Base-by-base conservation (phyloP, 129 eudicot species). In the Flaveria ramosissima region DNA sequence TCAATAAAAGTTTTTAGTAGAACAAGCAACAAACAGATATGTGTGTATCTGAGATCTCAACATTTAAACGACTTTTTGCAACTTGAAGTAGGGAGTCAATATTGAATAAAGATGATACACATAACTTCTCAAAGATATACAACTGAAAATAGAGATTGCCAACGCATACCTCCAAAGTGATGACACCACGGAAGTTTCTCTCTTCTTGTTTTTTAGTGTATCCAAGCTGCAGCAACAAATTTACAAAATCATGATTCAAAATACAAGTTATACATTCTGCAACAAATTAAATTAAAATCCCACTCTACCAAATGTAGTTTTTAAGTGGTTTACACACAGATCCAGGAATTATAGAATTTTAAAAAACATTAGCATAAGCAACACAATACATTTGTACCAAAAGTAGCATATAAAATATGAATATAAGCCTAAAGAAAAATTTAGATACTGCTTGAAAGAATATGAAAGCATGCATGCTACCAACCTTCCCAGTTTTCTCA, bases 201-300 rank as follows among this genome's bases (percentile, higher is more conserved):
- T 95, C 99, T 88, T 95, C 99, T 82, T 89, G 97, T 68, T 95
- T 95, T 61, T 91, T 95, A 48, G 99, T 95, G 87, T 95, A 95
- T 36, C 99, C 99, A 84, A 95, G 99, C 99, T 95, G 96, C 84
- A 87, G 10, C 1, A n/a, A 36, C 69, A 7, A 2, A 36, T 39
- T 66, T 66, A 66, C 48, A 66, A 36, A n/a, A 39, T 9, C 50
- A 66, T 77, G 53, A 76, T 76, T 76, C 17, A 14, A 6, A 47
- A 30, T 75, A 17, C 39, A 75, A 63, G 27, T 47, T 30, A 75
- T 30, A 30, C 7, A 26, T 45, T 46, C 7, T 27, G 27, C 26
- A 27, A 50, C 1, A 71, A 27, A 0, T 48, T 16, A 48, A 69
- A 70, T 9, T 14, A 48, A 53, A 70, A 12, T 23, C 30, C 19